phyloP scores from a whole-genome alignment of 805 yeast genomes.

The Allodekkera sacchari region DNA sequence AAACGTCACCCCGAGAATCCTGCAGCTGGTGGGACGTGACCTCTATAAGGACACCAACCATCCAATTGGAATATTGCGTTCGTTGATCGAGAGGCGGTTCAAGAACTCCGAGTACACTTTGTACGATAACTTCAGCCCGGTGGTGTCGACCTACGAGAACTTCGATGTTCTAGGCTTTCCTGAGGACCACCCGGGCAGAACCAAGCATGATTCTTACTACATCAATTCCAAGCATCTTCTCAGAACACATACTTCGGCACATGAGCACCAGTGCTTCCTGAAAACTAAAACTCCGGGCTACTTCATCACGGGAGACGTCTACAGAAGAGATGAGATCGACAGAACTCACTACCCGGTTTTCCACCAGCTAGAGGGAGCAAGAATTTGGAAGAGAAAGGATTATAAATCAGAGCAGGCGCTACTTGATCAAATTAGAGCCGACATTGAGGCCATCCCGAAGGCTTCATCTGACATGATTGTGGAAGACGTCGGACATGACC shows the following conservation, averaged over 20 bases:
- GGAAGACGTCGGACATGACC: slow-evolving; percentile 58
- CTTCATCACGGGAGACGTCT: slow-evolving; percentile 91
- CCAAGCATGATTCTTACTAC: slow-evolving; percentile 89
- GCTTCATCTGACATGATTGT: slow-evolving; percentile 52
- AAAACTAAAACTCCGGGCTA: slow-evolving; percentile 70
- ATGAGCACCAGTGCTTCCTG: slow-evolving; percentile 79
- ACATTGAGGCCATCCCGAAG: slow-evolving; percentile 57
- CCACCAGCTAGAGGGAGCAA: slow-evolving; percentile 97
- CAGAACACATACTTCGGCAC: slow-evolving; percentile 96
- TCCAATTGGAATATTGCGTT: slow-evolving; percentile 82
- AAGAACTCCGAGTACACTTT: slow-evolving; percentile 62
- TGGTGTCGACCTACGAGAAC: slow-evolving; percentile 73
- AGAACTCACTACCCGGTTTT: slow-evolving; percentile 95
- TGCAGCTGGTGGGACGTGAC: slow-evolving; percentile 59
- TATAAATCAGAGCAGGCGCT: slow-evolving; percentile 23
- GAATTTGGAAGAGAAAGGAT: slow-evolving; percentile 61
- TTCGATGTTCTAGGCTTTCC: slow-evolving; percentile 93
- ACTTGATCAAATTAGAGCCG: slow-evolving; percentile 40
- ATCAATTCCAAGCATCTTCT: slow-evolving; percentile 63
- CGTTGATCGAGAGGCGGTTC: slow-evolving; percentile 64
- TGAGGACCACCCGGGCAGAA: slow-evolving; percentile 84
- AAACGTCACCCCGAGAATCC: slow-evolving; percentile 71
- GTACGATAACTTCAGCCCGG: slow-evolving; percentile 75
- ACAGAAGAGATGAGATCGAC: slow-evolving; percentile 91
- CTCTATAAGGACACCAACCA: slow-evolving; percentile 69